Percentiles rank a stretch among this genome's conserved stretches.
phyloP scores from a whole-genome alignment of 1,139 yeast species.

The Hansenula sp. region DNA sequence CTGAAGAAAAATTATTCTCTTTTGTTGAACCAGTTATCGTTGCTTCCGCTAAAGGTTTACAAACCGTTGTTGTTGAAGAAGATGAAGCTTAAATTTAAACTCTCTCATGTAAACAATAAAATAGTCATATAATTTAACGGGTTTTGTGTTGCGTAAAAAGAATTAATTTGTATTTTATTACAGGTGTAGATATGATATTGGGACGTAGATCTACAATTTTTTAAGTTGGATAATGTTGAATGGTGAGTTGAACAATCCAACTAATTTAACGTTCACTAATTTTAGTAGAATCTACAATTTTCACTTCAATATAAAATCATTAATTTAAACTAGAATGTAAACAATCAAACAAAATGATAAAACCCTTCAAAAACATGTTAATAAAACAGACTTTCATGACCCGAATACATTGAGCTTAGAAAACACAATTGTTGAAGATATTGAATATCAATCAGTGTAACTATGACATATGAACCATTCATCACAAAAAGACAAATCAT shows the following conservation, averaged over 20 bases:
- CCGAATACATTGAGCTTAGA: too few species aligned
- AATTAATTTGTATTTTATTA: background rate
- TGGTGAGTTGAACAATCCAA: too few species aligned
- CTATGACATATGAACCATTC: constrained; percentile 49
- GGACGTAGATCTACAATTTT: background rate
- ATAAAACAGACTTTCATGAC: too few species aligned
- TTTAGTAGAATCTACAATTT: too few species aligned
- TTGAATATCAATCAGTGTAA: constrained; percentile 41
- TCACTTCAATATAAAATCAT: too few species aligned
- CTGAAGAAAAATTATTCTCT: constrained; percentile 97
- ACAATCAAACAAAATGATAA: too few species aligned
- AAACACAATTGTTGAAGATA: background rate
- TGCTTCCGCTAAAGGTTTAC: constrained; percentile 94
- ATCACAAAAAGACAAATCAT: constrained; percentile 34
- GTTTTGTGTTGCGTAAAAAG: constrained; percentile 2
- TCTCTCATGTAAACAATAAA: constrained; percentile 14
- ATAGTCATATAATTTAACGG: constrained; percentile 8
- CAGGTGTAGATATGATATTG: background rate
- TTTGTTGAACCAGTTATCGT: constrained; percentile 97
- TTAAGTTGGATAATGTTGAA: too few species aligned
- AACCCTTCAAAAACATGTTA: too few species aligned
- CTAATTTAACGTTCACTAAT: too few species aligned
- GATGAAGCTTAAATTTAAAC: constrained; percentile 64
- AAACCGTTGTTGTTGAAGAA: constrained; percentile 95
- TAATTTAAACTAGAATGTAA: too few species aligned